These are phyloP conservation scores for Physaria fendleri DNA, from an alignment of 345 rosid genomes.

Conservation along the genomic window DNA sequence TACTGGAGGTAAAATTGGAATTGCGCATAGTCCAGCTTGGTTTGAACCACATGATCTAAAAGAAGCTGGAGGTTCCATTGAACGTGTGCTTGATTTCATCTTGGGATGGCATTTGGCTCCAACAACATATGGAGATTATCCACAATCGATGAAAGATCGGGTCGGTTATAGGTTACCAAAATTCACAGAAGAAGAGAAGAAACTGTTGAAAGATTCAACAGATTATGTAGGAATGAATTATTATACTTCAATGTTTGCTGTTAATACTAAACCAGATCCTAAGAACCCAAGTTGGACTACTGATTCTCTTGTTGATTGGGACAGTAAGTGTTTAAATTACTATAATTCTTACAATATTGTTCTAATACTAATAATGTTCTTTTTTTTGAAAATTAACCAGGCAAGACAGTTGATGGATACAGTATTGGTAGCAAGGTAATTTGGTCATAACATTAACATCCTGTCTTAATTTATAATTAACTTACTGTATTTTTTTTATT, in stretches of 20 bases:
- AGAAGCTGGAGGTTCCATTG: constrained; percentile 13
- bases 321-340: constrained; percentile 24
- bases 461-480: background rate
- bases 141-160: constrained; percentile 34
- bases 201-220: constrained; percentile 27
- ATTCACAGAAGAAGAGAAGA: constrained; percentile 33
- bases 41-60: constrained; percentile 25
- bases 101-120: constrained; percentile 39
- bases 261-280: background rate
- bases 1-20: constrained; percentile 28
- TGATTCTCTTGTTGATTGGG: constrained; percentile 32
- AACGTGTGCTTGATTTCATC: constrained; percentile 29
- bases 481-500: background rate
- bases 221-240: constrained; percentile 50
- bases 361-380: background rate
- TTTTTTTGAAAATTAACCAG: constrained; percentile 9
- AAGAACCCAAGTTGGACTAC: constrained; percentile 24
- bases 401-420: constrained; percentile 7
- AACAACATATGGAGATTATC: constrained; percentile 43
- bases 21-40: constrained; percentile 34
- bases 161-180: constrained; percentile 40
- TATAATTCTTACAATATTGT: background rate
- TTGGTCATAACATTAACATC: background rate
- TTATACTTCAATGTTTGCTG: constrained; percentile 29
- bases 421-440: constrained; percentile 29